Base-by-base conservation (phyloP, 495 filamentous ascomycete genomes). In the Talaromyces thailandensis region DNA sequence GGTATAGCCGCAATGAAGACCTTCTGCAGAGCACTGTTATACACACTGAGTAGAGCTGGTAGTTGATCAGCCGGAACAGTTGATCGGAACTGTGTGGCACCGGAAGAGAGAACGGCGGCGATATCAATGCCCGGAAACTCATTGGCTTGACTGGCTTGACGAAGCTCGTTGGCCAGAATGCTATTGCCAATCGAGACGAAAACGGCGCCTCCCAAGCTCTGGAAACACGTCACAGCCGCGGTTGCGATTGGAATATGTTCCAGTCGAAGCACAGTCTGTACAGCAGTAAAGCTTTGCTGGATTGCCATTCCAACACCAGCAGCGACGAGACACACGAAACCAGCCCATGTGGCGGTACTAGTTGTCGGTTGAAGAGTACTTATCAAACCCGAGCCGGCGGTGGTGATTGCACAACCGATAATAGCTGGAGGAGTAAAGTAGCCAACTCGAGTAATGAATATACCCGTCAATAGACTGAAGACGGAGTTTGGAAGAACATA, bases 361-460 rank as follows among this genome's bases (percentile, higher is more conserved):
- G 79, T 81, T 63, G 78, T 69, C 0, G 76, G 70, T 51, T 76
- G 66, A 59, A 85, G 84, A 8, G 81, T 88, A 4, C 78, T 83
- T 12, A 92, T 68, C 9, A 94, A 76, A 0, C 88, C 90, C 8
- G 79, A 76, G n/a, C 89, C 90, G 60, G 91, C 71, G 0, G 84
- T 63, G 9, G 74, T 68, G 7, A 91, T 57, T 11, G 79, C 72
- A 14, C 79, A 71, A 7, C 82, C 78, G 14, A 76, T 56, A n/a
- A 86, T 76, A 72, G 88, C 81, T 64, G 85, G 85, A 3, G 88
- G 88, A 1, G 83, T 79, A 71, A 90, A 90, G 68, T 91, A 89
- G 1, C 90, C 89, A 28, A 83, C 71, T 1, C 73, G 63, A 1
- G 83, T 84, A 37, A 88, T 81, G 12, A 80, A 55, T 1, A 73